Evolutionary conservation across 768 basidiomycete species (phyloP), one percentile per base, ranked within the genome.

Genomic region (Russula earlei): DNA sequence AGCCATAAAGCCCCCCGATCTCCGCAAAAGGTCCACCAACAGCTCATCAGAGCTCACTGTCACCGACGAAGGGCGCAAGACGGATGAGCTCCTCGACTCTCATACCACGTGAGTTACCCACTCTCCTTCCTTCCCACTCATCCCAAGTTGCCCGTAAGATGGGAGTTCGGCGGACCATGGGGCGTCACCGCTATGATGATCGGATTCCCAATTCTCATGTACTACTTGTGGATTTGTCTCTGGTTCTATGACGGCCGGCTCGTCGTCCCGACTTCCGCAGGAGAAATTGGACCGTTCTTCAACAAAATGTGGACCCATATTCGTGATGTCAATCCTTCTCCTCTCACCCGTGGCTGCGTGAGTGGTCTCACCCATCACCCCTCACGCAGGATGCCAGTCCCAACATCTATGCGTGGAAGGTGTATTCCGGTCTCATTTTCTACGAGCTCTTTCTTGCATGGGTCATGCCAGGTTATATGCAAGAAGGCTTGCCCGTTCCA

Each of bases 221-320:
- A 96, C 70, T 99, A 98, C 74, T 80, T 98, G 60, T 97, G 92
- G 91, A 91, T 91, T 56, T 99, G 96, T 67, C 79, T 97, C 34
- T 91, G 87, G 83, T 95, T 94, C 70, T 93, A 97, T 67, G 87
- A 96, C 62, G 96, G 96, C 40, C 78, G 79, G 61, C 74, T 93
- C 34, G 80, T 86, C 8, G 69, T 76, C 60, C 93, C 92, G 0
- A 71, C 70, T 14, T 87, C 87, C 8, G 56, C 79, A 27, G 81
- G 80, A 25, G 88, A 90, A 55, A 76, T 93, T 38, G 61, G 74
- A 57, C 91, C 93, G 1, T 94, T 93, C 75, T 68, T 96, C 24
- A 66, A 69, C 53, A 75, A 78, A 46, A 92, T 97, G 87, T 90
- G 89, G 83, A 75, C 67, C n/a, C 91, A 96, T 66, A 75, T 93